These are phyloP conservation scores for Dendryphion nanum DNA, from an alignment of 2,329 filamentous ascomycete genomes.

Conservation along the genomic window DNA sequence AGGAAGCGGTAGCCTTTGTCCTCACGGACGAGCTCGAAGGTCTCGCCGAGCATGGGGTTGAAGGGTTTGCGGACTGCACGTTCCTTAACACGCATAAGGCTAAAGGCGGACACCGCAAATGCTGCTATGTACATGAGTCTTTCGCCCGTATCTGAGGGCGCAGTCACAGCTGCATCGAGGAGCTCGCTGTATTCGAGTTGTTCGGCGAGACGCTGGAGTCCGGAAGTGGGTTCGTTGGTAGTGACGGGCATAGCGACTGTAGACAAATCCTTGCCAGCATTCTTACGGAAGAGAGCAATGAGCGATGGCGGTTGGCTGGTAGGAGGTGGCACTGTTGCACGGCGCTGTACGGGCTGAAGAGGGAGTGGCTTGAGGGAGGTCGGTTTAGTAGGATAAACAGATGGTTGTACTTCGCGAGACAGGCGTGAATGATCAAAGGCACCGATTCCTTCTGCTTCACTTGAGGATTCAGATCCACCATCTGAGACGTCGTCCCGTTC, in stretches of 20 bases:
- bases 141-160: slow-evolving; percentile 59
- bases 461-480: slow-evolving; percentile 63
- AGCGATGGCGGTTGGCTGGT: slow-evolving; percentile 82
- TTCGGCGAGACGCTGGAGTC: slow-evolving; percentile 86
- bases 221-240: slow-evolving; percentile 86
- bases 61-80: slow-evolving; percentile 94
- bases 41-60: slow-evolving; percentile 95
- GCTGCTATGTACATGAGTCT: slow-evolving; percentile 82
- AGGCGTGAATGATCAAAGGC: slow-evolving; percentile 37
- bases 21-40: slow-evolving; percentile 85
- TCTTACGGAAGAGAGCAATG: slow-evolving; percentile 92
- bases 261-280: slow-evolving; percentile 95
- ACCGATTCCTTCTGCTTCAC: slow-evolving; percentile 53
- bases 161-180: slow-evolving; percentile 63
- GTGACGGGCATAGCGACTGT: slow-evolving; percentile 98
- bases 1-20: slow-evolving; percentile 86
- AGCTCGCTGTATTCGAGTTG: slow-evolving; percentile 87
- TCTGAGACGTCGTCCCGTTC: slow-evolving; percentile 44
- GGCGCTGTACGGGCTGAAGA: slow-evolving; percentile 65
- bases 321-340: slow-evolving; percentile 68
- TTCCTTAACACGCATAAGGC: slow-evolving; percentile 79
- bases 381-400: slow-evolving; percentile 71
- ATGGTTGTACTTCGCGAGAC: slow-evolving; percentile 36
- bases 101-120: slow-evolving; percentile 87
- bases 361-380: slow-evolving; percentile 78